Base-by-base conservation (phyloP, 371 early-diverging fungal genomes). In the Apophysomyces trapeziformis region DNA sequence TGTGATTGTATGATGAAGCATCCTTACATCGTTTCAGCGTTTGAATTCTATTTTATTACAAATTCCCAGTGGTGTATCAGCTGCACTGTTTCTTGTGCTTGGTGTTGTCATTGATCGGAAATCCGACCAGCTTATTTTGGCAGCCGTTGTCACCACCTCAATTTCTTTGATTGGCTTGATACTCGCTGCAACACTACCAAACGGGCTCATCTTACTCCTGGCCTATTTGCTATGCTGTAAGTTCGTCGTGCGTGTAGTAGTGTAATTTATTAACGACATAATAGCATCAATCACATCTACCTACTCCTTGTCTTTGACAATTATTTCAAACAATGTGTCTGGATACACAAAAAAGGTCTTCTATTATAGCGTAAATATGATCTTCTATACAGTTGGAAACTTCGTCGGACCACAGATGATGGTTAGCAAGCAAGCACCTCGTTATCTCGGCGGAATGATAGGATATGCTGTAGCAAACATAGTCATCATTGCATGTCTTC, bases 1-100 rank as follows among this genome's bases (percentile, higher is more conserved):
- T n/a, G 41, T 36, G 36, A 50, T 35, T 60, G 36, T 8, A 41
- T 35, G 3, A 41, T 7, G 9, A n/a, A 13, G 12, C 39, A 54
- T 18, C 38, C 32, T 26, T 56, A 8, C 12, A 35, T 1, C 14
- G 41, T 57, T 47, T 56, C 18, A 58, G 21, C 16, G 9, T 37
- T 65, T 63, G 13, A 60, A 77, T 36, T 64, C 80, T 1, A 80
- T 80, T 58, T 50, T 80, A 7, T 63, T 80, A 9, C 74, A 73
- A 46, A 69, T 77, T 11, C 76, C 78, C 9, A 62, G 67, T 35
- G 80, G 77, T 21, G 38, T 61, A 14, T 37, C 43, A 1, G 41
- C 72, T 57, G 72, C 71, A 7, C 9, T 70, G 1, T 73, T 72
- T 18, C 47, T 61, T 16, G 13, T 69, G 1, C 12, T 71, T 0